phyloP scores from a whole-genome alignment of 2,329 filamentous ascomycete genomes.

The Neoascochyta sp. region DNA sequence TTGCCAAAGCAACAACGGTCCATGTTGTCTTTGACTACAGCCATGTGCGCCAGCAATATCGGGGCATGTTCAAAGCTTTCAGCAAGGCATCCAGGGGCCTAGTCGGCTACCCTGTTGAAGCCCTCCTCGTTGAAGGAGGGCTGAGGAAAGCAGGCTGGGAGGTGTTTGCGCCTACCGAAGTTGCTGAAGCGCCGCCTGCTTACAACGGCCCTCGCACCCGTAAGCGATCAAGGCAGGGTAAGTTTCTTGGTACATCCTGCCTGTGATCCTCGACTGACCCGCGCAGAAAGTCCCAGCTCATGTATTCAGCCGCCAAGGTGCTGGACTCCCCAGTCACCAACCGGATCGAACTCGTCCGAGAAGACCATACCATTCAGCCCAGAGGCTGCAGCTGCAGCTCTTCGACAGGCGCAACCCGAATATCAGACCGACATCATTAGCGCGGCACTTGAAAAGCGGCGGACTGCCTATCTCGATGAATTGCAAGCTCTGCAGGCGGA shows the following conservation, averaged over 20 bases:
- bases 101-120: slow-evolving; percentile 6
- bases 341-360: slow-evolving; percentile 6
- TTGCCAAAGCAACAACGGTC: slow-evolving; percentile 8
- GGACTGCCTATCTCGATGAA: background rate
- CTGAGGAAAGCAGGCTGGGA: slow-evolving; percentile 10
- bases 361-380: slow-evolving; percentile 9
- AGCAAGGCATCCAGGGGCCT: slow-evolving; percentile 7
- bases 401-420: background rate
- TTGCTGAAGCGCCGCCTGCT: slow-evolving; percentile 8
- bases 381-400: slow-evolving; percentile 2
- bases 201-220: slow-evolving; percentile 8
- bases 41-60: slow-evolving; percentile 5
- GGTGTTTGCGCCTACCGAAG: slow-evolving; percentile 7
- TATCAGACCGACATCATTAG: slow-evolving; percentile 2
- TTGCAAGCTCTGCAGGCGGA: background rate
- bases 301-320: slow-evolving; percentile 1
- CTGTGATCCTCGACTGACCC: slow-evolving; percentile 1
- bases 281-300: slow-evolving; percentile 2
- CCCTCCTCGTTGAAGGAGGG: slow-evolving; percentile 3
- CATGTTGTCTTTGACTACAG: slow-evolving; percentile 9
- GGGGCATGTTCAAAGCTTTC: slow-evolving; percentile 8
- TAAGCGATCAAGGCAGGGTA: slow-evolving; percentile 8
- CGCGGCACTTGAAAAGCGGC: slow-evolving; percentile 1
- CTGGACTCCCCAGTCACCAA: slow-evolving; percentile 2
- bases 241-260: background rate